These are phyloP conservation scores for Neofusicoccum umdonicola DNA, from an alignment of 2,329 filamentous ascomycete species.

Conservation along the genomic window DNA sequence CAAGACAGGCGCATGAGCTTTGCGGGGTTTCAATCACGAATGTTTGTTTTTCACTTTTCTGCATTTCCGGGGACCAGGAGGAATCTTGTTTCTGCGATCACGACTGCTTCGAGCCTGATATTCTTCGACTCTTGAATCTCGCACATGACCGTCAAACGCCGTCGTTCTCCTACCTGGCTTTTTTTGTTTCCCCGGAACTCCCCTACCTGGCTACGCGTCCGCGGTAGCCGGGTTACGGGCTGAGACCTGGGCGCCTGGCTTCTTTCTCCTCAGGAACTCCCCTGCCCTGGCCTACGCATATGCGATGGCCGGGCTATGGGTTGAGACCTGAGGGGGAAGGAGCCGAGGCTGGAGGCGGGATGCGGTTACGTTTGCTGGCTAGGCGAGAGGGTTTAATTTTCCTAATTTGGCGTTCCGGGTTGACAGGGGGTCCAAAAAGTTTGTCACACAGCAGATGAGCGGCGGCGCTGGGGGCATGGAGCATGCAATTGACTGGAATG, in stretches of 20 bases:
- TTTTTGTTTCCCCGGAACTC: too few relatives aligned
- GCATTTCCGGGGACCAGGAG: not conserved
- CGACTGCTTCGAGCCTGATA: not conserved
- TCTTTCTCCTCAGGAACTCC: not conserved
- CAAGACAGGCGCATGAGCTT: not conserved
- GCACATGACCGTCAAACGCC: not conserved
- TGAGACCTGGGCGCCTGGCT: not conserved
- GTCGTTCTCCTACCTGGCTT: not conserved
- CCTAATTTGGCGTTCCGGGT: not conserved
- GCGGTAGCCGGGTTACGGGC: too few relatives aligned
- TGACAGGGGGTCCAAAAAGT: constrained; percentile 1
- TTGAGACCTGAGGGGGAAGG: not conserved
- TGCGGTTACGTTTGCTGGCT: constrained; percentile 5
- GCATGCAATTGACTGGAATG: not conserved
- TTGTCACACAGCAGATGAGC: constrained; percentile 9
- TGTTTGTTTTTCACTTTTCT: not conserved
- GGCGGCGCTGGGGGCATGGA: constrained; percentile 1
- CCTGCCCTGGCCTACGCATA: not conserved
- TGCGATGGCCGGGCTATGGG: not conserved
- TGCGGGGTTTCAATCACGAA: not conserved
- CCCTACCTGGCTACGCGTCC: too few relatives aligned
- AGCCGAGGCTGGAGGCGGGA: not conserved
- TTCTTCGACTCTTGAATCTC: not conserved
- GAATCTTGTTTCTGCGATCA: not conserved
- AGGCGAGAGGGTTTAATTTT: constrained; percentile 8